Percentiles rank a stretch among this genome's conserved stretches.
Evolutionary conservation across 768 basidiomycete genomes (phyloP).

Genomic region (Tricholoma bakamatsutake): DNA sequence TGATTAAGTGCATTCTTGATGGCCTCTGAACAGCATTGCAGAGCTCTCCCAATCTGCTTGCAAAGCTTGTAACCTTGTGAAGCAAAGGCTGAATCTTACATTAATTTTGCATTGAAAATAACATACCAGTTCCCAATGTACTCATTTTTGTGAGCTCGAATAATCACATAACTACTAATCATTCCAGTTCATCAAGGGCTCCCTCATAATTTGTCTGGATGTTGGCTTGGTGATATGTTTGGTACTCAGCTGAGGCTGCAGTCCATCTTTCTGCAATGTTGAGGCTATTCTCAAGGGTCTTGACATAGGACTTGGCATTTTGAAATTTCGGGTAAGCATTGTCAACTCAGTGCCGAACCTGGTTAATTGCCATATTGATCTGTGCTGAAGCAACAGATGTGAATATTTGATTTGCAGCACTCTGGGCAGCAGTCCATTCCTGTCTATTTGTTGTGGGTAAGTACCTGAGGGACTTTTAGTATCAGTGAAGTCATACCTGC

Average conservation of each 20-base stretch:
- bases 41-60: background rate
- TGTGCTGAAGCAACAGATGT: background rate
- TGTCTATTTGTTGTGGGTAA: background rate
- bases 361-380: background rate
- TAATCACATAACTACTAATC: slow-evolving; percentile 8
- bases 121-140: slow-evolving; percentile 20
- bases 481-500: background rate
- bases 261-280: slow-evolving; percentile 1
- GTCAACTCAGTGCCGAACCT: background rate
- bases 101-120: background rate
- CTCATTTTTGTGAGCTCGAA: slow-evolving; percentile 18
- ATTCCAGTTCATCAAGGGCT: slow-evolving; percentile 9
- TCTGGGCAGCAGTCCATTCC: background rate
- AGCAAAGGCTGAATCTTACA: background rate
- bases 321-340: no score
- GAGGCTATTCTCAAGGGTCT: background rate
- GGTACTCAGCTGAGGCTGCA: background rate
- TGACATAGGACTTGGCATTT: no score
- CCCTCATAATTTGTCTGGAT: slow-evolving; percentile 2
- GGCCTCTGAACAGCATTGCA: background rate
- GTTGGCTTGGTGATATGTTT: background rate
- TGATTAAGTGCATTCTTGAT: slow-evolving; percentile 6
- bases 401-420: background rate
- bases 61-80: background rate
- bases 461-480: background rate